Conservation (phyloP, 1,284 basidiomycete genomes). For the Heterobasidion parviporum region DNA sequence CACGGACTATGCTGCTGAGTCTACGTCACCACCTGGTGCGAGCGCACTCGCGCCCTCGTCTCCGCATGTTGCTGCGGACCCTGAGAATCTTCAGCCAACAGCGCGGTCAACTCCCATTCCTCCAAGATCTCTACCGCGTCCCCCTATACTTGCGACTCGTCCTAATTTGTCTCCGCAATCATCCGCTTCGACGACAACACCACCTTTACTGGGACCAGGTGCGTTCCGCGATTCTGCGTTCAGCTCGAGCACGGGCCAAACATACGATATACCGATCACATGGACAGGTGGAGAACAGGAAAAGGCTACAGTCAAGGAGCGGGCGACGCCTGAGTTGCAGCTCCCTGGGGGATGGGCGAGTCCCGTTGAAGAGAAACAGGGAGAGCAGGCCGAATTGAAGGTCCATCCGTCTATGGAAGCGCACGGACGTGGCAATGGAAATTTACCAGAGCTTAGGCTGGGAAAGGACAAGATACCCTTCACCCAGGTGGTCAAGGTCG, state of each 20-base stretch:
- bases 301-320: conserved; percentile 2
- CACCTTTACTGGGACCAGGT: conserved; percentile 23
- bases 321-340: conserved; percentile 7
- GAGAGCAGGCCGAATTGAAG: conserved; percentile 12
- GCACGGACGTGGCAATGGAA: conserved; percentile 16
- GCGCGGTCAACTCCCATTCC: background rate
- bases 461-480: conserved; percentile 5
- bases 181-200: conserved; percentile 13
- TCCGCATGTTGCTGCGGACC: background rate
- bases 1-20: background rate
- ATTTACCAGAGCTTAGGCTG: conserved; percentile 12
- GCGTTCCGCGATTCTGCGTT: conserved; percentile 30
- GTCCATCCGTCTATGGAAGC: background rate
- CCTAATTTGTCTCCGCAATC: background rate
- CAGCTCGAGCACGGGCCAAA: conserved; percentile 20
- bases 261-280: conserved; percentile 23
- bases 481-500: conserved; percentile 15
- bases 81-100: too few relatives aligned
- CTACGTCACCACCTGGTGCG: background rate
- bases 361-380: conserved; percentile 17
- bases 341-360: conserved; percentile 17
- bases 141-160: background rate
- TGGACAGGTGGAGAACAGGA: conserved; percentile 19
- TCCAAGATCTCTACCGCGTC: background rate
- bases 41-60: background rate